Evolutionary conservation across 2,329 filamentous ascomycete species (phyloP), one percentile per base, ranked within the genome.

Genomic region (Colletotrichum phormii): DNA sequence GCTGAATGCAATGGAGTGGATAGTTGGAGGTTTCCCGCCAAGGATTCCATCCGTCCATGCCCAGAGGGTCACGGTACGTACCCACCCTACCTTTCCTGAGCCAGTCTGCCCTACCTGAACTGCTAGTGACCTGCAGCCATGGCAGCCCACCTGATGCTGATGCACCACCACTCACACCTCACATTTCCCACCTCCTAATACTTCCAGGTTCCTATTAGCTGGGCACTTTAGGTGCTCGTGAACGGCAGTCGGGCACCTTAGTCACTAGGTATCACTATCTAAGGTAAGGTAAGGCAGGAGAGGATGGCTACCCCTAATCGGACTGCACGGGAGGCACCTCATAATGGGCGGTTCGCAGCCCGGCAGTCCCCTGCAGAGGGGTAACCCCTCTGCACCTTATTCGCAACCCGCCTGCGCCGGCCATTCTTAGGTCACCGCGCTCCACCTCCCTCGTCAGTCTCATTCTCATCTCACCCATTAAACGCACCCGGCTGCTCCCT

Each of bases 21-120:
- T 72, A 69, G 70, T 69, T 64, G 70, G 70, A 72, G 70, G 70
- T 72, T 69, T 69, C 69, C 65, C 70, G 70, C 70, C 53, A 54
- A 72, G 64, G 54, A 33, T 24, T 29, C 33, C 61, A 46, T 54
- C 69, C 61, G 61, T 54, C 69, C 22, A 67, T 35, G 29, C 46
- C 51, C 58, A 35, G 59, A 72, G 69, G 65, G 59, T 69, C 69
- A 9, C 13, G 59, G 69, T 72, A 72, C 70, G 70, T 72, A 72
- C 65, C 64, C 12, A 0, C 31, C 29, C n/a, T 64, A 35, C 61
- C 61, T 54, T 29, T 49, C 13, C 62, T 29, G 31, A 55, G 37
- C 49, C 31, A 6, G 22, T 29, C 49, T 64, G 49, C 61, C 61
- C 61, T 64, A 54, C 9, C 22, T 26, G 46, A 35, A 54, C 61